A percentile compares a stretch with the other conserved stretches of the same genome.
Evolutionary conservation across 345 rosid genomes (phyloP).

Genomic region (Geranium rotundifolium): DNA sequence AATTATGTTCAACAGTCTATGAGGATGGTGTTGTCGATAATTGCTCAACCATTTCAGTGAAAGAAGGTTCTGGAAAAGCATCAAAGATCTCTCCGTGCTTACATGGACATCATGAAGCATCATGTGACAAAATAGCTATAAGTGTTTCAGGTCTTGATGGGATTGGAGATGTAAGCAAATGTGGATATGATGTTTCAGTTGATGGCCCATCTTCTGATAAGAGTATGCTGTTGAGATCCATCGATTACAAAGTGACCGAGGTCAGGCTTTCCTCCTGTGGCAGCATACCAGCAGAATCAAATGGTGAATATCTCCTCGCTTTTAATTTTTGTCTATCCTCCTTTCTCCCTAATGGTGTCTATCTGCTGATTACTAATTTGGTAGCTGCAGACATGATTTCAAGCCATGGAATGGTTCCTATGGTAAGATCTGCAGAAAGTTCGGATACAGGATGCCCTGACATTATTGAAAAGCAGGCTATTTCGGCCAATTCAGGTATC

Average conservation of each 20-base stretch:
- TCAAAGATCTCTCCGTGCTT: not conserved
- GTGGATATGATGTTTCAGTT: not conserved
- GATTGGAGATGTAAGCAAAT: constrained; percentile 10
- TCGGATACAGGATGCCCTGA: too few relatives aligned
- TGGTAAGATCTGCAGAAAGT: too few relatives aligned
- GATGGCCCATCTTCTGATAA: constrained; percentile 6
- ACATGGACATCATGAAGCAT: constrained; percentile 18
- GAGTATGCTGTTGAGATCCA: constrained; percentile 7
- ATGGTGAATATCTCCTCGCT: too few relatives aligned
- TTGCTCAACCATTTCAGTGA: constrained; percentile 17
- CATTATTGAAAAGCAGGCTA: too few relatives aligned
- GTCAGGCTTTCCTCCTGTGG: constrained; percentile 7
- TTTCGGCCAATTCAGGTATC: too few relatives aligned
- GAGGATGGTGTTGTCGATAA: constrained; percentile 12
- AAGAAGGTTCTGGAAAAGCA: constrained; percentile 13
- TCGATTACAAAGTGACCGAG: constrained; percentile 10
- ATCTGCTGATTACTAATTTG: too few relatives aligned
- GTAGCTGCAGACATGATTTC: too few relatives aligned
- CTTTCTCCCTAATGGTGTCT: too few relatives aligned
- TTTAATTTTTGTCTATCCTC: too few relatives aligned
- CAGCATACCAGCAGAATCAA: too few relatives aligned
- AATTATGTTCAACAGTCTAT: not conserved
- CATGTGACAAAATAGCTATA: constrained; percentile 13
- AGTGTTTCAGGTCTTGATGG: constrained; percentile 14
- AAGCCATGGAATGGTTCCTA: too few relatives aligned